phyloP scores from a whole-genome alignment of 2,329 filamentous ascomycete species.

The Teratosphaeria viscida region DNA sequence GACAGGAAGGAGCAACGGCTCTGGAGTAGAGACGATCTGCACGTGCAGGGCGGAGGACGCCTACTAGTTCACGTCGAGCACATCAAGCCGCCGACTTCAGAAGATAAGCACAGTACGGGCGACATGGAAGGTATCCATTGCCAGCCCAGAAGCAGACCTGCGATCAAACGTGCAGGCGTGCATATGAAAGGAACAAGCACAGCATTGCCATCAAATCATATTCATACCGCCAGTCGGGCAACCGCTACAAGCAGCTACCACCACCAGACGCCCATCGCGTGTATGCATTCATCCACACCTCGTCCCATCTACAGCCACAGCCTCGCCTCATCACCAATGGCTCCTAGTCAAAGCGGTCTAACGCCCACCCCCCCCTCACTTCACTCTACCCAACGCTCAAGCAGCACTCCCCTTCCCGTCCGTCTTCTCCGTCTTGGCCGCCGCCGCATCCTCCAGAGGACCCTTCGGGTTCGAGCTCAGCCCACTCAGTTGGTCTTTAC shows the following conservation, averaged over 20 bases:
- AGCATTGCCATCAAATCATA: background rate
- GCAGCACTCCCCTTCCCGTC: background rate
- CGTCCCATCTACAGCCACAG: background rate
- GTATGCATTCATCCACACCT: background rate
- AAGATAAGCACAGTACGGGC: too few species aligned
- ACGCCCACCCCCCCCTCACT: background rate
- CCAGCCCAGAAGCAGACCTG: background rate
- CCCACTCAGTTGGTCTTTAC: conserved; percentile 43
- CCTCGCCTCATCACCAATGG: background rate
- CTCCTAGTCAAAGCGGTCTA: background rate
- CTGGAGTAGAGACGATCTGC: too few species aligned
- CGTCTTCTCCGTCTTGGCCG: conserved; percentile 51
- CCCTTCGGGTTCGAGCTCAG: conserved; percentile 58
- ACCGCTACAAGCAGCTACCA: background rate
- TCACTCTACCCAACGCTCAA: background rate
- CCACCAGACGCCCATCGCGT: background rate
- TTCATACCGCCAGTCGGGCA: background rate
- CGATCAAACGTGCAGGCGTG: background rate
- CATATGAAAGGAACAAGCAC: background rate
- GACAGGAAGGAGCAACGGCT: too few species aligned
- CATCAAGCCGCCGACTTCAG: too few species aligned
- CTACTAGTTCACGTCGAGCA: too few species aligned
- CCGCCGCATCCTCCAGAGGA: conserved; percentile 49
- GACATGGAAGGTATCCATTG: too few species aligned
- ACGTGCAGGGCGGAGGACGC: too few species aligned